Conservation (phyloP, 2,329 filamentous ascomycete species). For the Cladophialophora exuberans region DNA sequence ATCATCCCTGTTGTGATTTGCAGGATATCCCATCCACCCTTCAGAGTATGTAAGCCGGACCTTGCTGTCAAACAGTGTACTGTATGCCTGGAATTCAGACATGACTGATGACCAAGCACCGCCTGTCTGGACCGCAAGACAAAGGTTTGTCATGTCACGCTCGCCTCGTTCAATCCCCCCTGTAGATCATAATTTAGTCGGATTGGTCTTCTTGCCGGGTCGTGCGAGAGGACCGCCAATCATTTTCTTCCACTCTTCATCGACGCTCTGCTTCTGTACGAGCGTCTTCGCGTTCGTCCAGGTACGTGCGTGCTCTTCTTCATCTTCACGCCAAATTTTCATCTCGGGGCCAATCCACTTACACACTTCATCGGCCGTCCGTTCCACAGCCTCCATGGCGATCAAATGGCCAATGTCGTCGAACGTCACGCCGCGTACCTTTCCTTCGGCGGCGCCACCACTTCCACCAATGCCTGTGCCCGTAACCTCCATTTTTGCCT, state of each 20-base stretch:
- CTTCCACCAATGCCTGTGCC: conserved; percentile 45
- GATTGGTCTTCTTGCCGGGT: conserved; percentile 22
- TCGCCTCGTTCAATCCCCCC: background rate
- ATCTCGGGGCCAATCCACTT: conserved; percentile 33
- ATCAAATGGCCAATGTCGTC: conserved; percentile 34
- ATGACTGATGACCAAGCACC: too few relatives aligned
- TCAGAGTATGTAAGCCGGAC: too few relatives aligned
- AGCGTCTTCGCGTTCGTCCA: conserved; percentile 28
- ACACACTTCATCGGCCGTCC: conserved; percentile 31
- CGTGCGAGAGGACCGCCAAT: conserved; percentile 29
- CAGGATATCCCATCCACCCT: too few relatives aligned
- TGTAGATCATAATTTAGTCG: conserved; percentile 31
- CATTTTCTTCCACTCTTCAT: conserved; percentile 32
- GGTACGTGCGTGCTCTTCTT: conserved; percentile 28
- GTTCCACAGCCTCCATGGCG: conserved; percentile 36
- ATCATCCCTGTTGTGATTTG: too few relatives aligned
- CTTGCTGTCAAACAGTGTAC: too few relatives aligned
- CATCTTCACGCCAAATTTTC: conserved; percentile 29
- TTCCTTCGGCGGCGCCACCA: conserved; percentile 58
- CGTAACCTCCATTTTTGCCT: conserved; percentile 47
- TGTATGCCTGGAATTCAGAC: too few relatives aligned
- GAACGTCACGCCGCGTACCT: conserved; percentile 34
- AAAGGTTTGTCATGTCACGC: background rate
- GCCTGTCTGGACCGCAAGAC: background rate
- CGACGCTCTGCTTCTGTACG: conserved; percentile 33